Base-by-base conservation (phyloP, 23 red algal genomes). In the Pyropia haitanensis region DNA sequence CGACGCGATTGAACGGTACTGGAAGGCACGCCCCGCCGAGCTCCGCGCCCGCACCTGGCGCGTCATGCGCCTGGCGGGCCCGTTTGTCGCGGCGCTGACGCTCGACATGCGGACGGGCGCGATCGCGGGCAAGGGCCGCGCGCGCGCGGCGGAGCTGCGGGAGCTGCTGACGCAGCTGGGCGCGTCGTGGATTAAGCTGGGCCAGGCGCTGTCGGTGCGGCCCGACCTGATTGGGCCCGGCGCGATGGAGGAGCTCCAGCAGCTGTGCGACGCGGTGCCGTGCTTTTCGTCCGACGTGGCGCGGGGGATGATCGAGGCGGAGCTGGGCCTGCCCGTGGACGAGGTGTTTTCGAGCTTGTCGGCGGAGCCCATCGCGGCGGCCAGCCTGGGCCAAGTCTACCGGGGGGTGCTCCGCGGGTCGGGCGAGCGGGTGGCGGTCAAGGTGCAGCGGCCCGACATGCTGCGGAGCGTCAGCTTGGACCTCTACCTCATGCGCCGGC, bases 401-500 rank as follows among this genome's bases (percentile, higher is more conserved):
- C 75, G 78, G 44, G 83, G 66, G 18, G 53, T 51, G 21, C 52
- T 96, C 2, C 66, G 63, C 12, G 64, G 53, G 26, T 82, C 75
- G 65, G 88, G 88, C 18, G 56, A 85, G 9, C 78, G 76, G 33
- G 85, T 96, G 27, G 92, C 92, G 1, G 70, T 96, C 15, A 96
- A 96, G 68, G 85, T 96, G 24, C 92, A 96, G 64, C 82, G 92
- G 24, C 92, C 92, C 2, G 92, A 89, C 55, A 89, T 96, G 83
- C 57, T 85, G 26, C 72, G 70, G 21, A 88, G 79, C 58, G 92
- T 96, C 39, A 85, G 77, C 27, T 56, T 96, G 25, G 92, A 96
- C 55, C 49, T 96, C 71, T 96, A 85, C 69, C 72, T 77, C 23
- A 84, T 96, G 68, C 82, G 87, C 24, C 70, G 70, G 20, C 63